These are phyloP conservation scores for Chlamydomonas incerta DNA, from an alignment of 139 green algal genomes.

Conservation along the genomic window DNA sequence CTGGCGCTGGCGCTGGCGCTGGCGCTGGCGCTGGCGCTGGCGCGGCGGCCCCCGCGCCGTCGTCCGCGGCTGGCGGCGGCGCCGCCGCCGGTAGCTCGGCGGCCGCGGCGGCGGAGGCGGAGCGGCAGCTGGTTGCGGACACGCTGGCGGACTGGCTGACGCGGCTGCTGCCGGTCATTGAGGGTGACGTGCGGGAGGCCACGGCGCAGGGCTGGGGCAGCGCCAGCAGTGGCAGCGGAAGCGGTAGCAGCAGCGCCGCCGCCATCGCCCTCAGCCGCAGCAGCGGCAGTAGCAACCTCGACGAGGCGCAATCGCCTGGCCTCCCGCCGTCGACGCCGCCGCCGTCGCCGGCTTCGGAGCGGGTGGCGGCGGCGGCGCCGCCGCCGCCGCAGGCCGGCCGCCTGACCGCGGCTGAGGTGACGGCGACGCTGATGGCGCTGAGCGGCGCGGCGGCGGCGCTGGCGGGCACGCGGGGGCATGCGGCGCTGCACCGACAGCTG, in stretches of 20 bases:
- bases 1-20: neutral
- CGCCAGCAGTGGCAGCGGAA: too few species aligned
- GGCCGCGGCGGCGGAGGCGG: too few species aligned
- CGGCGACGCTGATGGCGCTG: slow-evolving; percentile 1
- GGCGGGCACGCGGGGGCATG: neutral
- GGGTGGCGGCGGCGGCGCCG: neutral
- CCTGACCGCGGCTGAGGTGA: neutral
- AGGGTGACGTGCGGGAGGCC: neutral
- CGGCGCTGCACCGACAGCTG: neutral
- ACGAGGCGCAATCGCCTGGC: neutral
- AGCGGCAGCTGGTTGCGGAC: too few species aligned
- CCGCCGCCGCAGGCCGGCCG: neutral
- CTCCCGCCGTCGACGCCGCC: neutral
- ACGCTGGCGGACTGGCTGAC: too few species aligned
- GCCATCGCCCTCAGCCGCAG: too few species aligned
- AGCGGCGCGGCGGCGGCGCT: slow-evolving; percentile 7
- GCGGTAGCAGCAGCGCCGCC: too few species aligned
- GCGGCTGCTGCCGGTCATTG: too few species aligned
- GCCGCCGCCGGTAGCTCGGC: too few species aligned
- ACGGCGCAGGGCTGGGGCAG: neutral
- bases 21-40: too few species aligned
- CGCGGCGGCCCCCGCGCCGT: neutral
- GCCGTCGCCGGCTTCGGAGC: neutral
- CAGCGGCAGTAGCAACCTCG: too few species aligned
- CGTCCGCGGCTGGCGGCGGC: neutral